Evolutionary conservation across 495 filamentous ascomycete species (phyloP), one percentile per base, ranked within the genome.

Genomic region (Hypomontagnella monticulosa): DNA sequence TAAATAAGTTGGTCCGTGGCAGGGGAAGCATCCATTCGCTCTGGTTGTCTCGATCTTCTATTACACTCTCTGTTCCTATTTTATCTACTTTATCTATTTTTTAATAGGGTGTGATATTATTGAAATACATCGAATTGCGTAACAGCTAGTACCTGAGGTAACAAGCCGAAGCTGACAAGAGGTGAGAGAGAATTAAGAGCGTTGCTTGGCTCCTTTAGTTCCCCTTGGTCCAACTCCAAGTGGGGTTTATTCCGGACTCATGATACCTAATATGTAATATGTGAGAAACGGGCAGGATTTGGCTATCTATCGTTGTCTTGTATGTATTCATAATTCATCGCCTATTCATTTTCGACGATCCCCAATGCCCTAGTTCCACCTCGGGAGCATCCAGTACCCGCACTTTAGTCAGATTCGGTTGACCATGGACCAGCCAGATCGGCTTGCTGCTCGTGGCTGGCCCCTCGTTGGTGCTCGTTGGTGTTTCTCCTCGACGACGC

Each of bases 341-440:
- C 36, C 42, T 51, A 53, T 47, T 69, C 60, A 69, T 63, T 69
- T 69, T 38, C 23, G 66, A 69, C 38, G 55, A 69, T 63, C 66
- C 51, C 66, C 61, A 27, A 57, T 58, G 56, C 52, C 61, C 57
- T 66, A 61, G 61, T 56, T 70, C 61, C 61, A 66, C 66, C 66
- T 70, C 66, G 66, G 66, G 66, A 70, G 66, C 66, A 65, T 62
- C 66, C 66, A 66, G 66, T 66, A 70, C 66, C 66, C 66, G 66
- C 66, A 70, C 61, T 65, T 54, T 70, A 65, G 66, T 61, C 60
- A 69, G 66, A 69, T 69, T 69, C 66, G 66, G 66, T 69, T 69
- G 59, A 69, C 66, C 53, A 27, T 58, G 30, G 49, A 59, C 59
- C 40, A 62, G 58, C 57, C 46, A 69, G 66, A 69, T 69, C 66